Base-by-base conservation (phyloP, 2,329 filamentous ascomycete species). In the Mollisia scopiformis region DNA sequence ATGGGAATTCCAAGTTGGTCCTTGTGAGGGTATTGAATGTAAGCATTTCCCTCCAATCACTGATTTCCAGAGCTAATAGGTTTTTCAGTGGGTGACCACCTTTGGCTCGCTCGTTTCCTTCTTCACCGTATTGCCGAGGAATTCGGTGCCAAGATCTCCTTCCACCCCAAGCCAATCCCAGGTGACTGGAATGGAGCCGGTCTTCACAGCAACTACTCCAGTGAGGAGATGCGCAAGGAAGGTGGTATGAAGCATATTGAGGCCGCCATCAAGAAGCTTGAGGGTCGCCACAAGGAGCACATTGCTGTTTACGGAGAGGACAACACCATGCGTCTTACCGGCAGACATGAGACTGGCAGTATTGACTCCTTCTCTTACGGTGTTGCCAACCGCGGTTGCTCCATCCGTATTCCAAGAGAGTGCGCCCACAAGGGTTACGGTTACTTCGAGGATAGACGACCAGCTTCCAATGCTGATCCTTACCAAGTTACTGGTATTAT, bases 1-100 rank as follows among this genome's bases (percentile, higher is more conserved):
- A 80, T 98, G 94, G 94, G 94, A 98, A 79, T 97, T 92, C 88
- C 94, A 97, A 77, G 91, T 97, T 72, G 94, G 94, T 60, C 94
- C 94, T 66, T 96, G 92, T 80, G 78, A 82, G 57, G 94, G 93
- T 66, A 97, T 97, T 72, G 82, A 88, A 76, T 90, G 89, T 91
- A 78, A 80, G 87, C 65, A 41, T 52, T 46, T 37, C 37, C 54
- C 28, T 50, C 41, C 30, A 30, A 57, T 39, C 52, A 49, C 51
- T 51, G 54, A 19, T n/a, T 11, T 55, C 21, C 49, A 51, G 46
- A 21, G 39, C 70, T 74, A 69, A 75, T 64, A 47, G 61, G 54
- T 53, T 62, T 71, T 55, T 43, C 69, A 89, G 88, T 98, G 84
- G 95, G 95, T 78, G 95, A 99, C 78, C 89, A 98, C 75, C 92